Percentiles rank a stretch among this genome's conserved stretches.
These are phyloP conservation scores for Perilla frutescens DNA, from an alignment of 257 asterid genomes.

Conservation along the genomic window DNA sequence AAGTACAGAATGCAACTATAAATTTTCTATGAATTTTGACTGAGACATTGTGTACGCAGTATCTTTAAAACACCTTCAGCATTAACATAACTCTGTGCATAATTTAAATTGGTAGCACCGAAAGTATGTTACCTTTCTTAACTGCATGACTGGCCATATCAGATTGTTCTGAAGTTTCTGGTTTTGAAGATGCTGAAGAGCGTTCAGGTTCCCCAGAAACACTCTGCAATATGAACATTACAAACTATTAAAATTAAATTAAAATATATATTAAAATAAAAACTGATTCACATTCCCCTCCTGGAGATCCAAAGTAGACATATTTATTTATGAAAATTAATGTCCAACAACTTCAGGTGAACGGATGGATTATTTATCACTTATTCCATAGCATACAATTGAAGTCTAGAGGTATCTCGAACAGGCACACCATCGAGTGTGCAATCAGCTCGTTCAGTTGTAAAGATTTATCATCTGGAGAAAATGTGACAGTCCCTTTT, in stretches of 20 bases:
- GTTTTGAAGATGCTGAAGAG: conserved; percentile 60
- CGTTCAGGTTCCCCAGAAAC: conserved; percentile 72
- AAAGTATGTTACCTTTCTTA: conserved; percentile 65
- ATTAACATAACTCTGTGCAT: conserved; percentile 5
- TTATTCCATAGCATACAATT: conserved; percentile 14
- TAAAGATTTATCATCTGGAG: conserved; percentile 3
- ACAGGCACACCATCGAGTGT: conserved; percentile 16
- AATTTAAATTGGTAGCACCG: conserved; percentile 21
- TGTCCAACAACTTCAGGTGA: conserved; percentile 29
- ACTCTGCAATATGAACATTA: conserved; percentile 52
- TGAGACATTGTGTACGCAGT: neutral
- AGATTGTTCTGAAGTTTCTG: conserved; percentile 58
- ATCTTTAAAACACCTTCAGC: conserved; percentile 28
- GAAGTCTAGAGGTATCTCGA: conserved; percentile 21
- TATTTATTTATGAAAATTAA: conserved; percentile 4
- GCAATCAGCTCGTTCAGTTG: conserved; percentile 23
- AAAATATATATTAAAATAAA: conserved; percentile 15
- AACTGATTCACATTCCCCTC: conserved; percentile 25
- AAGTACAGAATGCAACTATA: neutral
- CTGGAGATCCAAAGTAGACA: conserved; percentile 4
- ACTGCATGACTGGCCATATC: conserved; percentile 55
- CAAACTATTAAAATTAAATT: conserved; percentile 1
- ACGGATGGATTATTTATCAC: conserved; percentile 7
- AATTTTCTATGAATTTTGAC: neutral
- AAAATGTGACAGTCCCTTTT: neutral